A percentile compares a stretch with the other conserved stretches of the same genome.
phyloP scores from a whole-genome alignment of 2,329 filamentous ascomycete species.

The Cordyceps pruinosa region DNA sequence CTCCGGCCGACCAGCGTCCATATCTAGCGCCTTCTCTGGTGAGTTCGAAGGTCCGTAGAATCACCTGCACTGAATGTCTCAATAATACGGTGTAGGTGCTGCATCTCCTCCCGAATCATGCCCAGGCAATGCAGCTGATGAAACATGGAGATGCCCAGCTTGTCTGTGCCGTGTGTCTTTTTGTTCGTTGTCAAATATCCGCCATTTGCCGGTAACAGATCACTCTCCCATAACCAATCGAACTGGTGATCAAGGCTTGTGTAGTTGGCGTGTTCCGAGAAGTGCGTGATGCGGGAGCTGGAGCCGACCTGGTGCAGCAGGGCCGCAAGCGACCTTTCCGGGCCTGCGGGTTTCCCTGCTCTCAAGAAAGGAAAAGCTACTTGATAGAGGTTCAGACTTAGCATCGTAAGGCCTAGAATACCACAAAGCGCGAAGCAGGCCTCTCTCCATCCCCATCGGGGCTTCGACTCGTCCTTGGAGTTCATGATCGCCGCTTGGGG shows the following conservation, averaged over 20 bases:
- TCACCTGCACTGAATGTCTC: neutral
- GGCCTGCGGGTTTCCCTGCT: neutral
- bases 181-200: neutral
- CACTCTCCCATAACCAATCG: neutral
- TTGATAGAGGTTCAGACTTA: neutral
- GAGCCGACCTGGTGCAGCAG: neutral
- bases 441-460: too few relatives aligned
- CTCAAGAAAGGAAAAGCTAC: neutral
- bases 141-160: conserved; percentile 4
- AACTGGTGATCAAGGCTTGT: conserved; percentile 1
- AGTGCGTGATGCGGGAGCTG: neutral
- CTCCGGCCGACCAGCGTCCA: neutral
- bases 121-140: conserved; percentile 1
- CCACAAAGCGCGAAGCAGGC: too few relatives aligned
- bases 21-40: neutral
- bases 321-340: neutral
- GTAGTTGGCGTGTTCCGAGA: neutral
- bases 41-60: neutral
- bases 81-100: neutral
- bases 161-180: neutral
- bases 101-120: conserved; percentile 5
- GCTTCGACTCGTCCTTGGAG: too few relatives aligned
- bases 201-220: neutral
- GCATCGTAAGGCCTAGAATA: too few relatives aligned
- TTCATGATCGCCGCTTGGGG: too few relatives aligned